Evolutionary conservation across 1,139 yeast species (phyloP).

Genomic region (Debaryomyces sp.): DNA sequence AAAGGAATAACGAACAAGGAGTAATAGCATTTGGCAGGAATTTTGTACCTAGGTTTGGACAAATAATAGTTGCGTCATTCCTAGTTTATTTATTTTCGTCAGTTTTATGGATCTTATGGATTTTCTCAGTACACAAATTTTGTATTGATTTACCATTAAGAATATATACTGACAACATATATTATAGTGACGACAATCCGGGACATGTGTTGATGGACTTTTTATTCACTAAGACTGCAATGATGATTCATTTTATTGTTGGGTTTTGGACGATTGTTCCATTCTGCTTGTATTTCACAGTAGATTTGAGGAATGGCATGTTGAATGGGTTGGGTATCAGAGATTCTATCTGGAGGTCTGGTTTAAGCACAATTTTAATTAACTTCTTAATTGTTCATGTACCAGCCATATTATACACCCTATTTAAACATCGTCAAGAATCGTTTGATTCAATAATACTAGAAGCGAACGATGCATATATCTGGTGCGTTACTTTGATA

Average conservation of each 20-base stretch:
- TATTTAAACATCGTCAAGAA: constrained; percentile 9
- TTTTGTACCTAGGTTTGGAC: constrained; percentile 7
- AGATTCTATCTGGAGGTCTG: constrained; percentile 12
- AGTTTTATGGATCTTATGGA: constrained; percentile 25
- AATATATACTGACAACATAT: constrained; percentile 5
- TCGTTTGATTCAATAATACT: constrained; percentile 1
- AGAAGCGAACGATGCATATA: constrained; percentile 9
- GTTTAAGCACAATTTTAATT: constrained; percentile 14
- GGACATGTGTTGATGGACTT: constrained; percentile 10
- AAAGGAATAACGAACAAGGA: constrained; percentile 4
- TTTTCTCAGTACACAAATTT: constrained; percentile 23
- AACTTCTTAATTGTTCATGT: constrained; percentile 17
- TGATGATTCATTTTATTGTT: constrained; percentile 23
- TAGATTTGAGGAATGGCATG: constrained; percentile 7
- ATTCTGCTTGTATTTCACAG: constrained; percentile 7
- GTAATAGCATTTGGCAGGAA: constrained; percentile 8
- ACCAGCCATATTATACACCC: constrained; percentile 15
- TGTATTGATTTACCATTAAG: constrained; percentile 30
- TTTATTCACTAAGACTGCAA: constrained; percentile 16
- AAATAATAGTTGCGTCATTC: neutral
- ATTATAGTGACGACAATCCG: constrained; percentile 6
- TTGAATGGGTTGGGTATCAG: constrained; percentile 5
- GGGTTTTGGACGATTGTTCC: constrained; percentile 29
- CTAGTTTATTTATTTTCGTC: constrained; percentile 6
- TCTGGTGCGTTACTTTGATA: constrained; percentile 17